Percentiles rank a stretch among this genome's conserved stretches.
Evolutionary conservation across 2,329 filamentous ascomycete species (phyloP).

Genomic region (Coleophoma cylindrospora): DNA sequence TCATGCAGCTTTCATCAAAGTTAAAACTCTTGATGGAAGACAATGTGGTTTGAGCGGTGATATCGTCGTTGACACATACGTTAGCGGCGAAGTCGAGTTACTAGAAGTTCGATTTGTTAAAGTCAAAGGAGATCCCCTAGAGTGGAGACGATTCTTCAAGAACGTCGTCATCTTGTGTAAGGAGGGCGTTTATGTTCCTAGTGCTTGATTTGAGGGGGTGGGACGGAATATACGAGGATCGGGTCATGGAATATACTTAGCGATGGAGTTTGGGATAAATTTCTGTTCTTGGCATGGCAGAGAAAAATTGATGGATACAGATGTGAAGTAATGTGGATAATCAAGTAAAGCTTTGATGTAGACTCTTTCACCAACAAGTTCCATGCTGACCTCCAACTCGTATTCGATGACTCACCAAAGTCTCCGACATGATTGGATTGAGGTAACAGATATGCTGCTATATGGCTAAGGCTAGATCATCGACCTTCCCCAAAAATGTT

Average conservation of each 20-base stretch:
- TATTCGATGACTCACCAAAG: no score
- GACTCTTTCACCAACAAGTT: no score
- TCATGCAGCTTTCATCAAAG: constrained; percentile 58
- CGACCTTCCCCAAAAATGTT: no score
- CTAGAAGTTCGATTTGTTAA: constrained; percentile 91
- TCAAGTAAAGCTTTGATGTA: no score
- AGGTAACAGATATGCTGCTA: no score
- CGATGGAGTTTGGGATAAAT: neutral
- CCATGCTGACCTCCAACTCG: no score
- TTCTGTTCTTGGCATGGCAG: neutral
- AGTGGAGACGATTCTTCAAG: constrained; percentile 97
- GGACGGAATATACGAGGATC: neutral
- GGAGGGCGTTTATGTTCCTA: constrained; percentile 69
- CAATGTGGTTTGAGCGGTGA: constrained; percentile 70
- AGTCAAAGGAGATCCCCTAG: constrained; percentile 88
- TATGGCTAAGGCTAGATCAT: no score
- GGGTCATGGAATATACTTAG: neutral
- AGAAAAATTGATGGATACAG: neutral
- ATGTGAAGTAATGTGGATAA: neutral
- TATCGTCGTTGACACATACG: constrained; percentile 65
- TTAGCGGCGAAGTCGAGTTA: constrained; percentile 52
- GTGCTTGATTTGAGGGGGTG: constrained; percentile 1
- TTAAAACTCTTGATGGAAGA: constrained; percentile 70
- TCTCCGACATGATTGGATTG: no score
- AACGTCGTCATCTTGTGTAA: constrained; percentile 84